These are phyloP conservation scores for Solanum habrochaites DNA, from an alignment of 257 asterid genomes.

Conservation along the genomic window DNA sequence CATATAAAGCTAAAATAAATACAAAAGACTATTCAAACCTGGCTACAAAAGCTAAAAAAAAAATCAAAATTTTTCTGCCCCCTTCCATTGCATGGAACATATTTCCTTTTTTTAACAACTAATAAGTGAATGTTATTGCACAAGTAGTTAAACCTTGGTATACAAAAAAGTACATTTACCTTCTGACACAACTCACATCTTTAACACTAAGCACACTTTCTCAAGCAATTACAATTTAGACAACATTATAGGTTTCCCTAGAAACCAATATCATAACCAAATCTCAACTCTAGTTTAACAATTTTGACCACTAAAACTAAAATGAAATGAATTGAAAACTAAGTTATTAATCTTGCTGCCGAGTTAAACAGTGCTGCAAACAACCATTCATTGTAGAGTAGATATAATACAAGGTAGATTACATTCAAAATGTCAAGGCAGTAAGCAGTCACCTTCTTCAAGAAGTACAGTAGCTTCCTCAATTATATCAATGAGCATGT, in stretches of 20 bases:
- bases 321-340: background rate
- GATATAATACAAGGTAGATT: background rate
- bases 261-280: background rate
- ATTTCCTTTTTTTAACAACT: background rate
- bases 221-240: background rate
- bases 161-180: background rate
- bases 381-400: background rate
- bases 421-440: conserved; percentile 8
- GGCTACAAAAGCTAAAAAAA: background rate
- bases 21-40: background rate
- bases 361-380: background rate
- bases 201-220: background rate
- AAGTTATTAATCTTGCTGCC: background rate
- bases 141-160: background rate
- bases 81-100: background rate
- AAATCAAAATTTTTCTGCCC: background rate
- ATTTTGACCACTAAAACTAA: background rate
- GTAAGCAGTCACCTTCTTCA: conserved; percentile 67
- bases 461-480: conserved; percentile 75
- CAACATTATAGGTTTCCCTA: background rate
- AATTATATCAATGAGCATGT: conserved; percentile 60
- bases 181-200: background rate
- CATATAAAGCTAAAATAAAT: background rate
- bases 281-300: background rate
- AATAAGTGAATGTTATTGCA: background rate